Evolutionary conservation across 345 rosid species (phyloP), one percentile per base, ranked within the genome.

Genomic region (Crucihimalaya himalaica): DNA sequence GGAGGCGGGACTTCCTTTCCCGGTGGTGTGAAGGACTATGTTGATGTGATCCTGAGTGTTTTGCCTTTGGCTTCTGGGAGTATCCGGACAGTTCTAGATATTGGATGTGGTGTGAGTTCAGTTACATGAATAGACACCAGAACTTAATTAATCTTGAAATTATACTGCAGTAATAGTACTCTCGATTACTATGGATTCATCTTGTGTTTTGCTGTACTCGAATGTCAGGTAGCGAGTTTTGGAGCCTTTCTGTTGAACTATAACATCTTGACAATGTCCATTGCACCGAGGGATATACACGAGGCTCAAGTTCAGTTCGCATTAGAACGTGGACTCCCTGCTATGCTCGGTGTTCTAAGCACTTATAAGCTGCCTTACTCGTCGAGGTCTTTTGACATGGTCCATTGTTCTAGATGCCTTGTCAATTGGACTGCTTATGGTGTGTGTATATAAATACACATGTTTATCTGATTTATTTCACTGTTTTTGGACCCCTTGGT

Each of bases 1-100:
- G 92, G 92, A 9, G 97, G 97, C 0, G 94, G 92, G 8, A 88
- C 95, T 42, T 84, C 90, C n/a, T 90, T 87, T 28, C 85, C 86
- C 1, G 45, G 68, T 35, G 90, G 94, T 14, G 94, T 71, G 35
- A 81, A 86, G 66, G 81, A 75, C 56, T 90, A 90, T 74, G 81
- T 87, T 42, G 84, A 84, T 72, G 77, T 74, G 77, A 82, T 90
- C 29, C 29, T 71, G 15, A 21, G 35, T 11, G 32, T 86, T 57
- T 74, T 86, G 52, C 89, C 93, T 1, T 65, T 90, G 55, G 76
- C 78, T 74, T 84, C 87, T 65, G 90, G 91, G 66, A 79, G 60
- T 1, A 78, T 85, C 29, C 86, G 93, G 61, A 88, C 85, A 28
- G 90, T 66, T 66, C 86, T 87, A 45, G 92, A 90, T 75, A 61